Conservation (phyloP, 805 yeast species). For the Tetrapisispora taiwanensis region DNA sequence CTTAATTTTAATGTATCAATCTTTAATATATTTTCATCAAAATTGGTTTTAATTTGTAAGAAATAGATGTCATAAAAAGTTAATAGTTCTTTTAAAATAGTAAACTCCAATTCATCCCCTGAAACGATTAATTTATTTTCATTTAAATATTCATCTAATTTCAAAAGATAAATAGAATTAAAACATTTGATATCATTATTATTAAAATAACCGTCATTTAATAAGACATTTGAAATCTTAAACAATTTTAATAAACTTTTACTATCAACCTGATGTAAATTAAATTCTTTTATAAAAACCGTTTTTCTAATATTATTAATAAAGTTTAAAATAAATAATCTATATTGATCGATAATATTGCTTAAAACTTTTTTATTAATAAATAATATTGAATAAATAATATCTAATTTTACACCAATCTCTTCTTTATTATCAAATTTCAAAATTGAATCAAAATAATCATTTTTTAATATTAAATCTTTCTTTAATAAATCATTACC, state of each 20-base stretch:
- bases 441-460: neutral
- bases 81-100: neutral
- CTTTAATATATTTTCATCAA: neutral
- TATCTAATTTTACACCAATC: neutral
- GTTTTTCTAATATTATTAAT: neutral
- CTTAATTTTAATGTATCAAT: neutral
- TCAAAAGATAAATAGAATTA: neutral
- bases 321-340: neutral
- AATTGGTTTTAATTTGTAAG: neutral
- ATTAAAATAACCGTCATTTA: neutral
- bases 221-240: neutral
- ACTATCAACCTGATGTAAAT: neutral
- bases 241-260: neutral
- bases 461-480: neutral
- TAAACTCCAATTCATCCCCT: neutral
- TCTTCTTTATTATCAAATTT: neutral
- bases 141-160: neutral
- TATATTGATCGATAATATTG: neutral
- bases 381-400: neutral
- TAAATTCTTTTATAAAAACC: too few species aligned
- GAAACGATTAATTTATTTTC: neutral
- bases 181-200: neutral
- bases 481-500: neutral
- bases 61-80: neutral
- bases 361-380: neutral